These are phyloP conservation scores for Holtermannia corniformis DNA, from an alignment of 768 basidiomycete genomes.

Conservation along the genomic window DNA sequence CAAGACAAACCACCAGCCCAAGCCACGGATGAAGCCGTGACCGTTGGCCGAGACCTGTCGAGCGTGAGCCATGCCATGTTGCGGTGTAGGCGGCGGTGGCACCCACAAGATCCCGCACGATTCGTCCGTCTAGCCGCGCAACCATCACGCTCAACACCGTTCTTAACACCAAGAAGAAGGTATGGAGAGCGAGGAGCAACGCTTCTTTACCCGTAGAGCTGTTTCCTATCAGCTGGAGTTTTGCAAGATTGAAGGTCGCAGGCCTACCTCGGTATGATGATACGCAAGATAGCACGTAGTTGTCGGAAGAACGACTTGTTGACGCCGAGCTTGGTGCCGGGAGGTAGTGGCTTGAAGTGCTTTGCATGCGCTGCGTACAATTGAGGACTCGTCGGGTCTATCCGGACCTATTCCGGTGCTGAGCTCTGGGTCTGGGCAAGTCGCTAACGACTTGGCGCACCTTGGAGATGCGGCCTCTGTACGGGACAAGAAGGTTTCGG, in stretches of 20 bases:
- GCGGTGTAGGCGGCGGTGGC: neutral
- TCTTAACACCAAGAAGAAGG: conserved; percentile 70
- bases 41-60: conserved; percentile 67
- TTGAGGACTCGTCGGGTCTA: conserved; percentile 48
- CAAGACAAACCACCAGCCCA: conserved; percentile 79
- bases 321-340: conserved; percentile 50
- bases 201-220: conserved; percentile 52
- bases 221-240: neutral
- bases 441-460: conserved; percentile 35
- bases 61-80: neutral
- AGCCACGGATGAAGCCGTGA: conserved; percentile 66
- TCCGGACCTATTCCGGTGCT: conserved; percentile 41
- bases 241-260: neutral
- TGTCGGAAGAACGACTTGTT: conserved; percentile 62
- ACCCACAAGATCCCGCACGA: conserved; percentile 73
- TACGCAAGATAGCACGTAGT: conserved; percentile 62
- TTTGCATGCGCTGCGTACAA: conserved; percentile 50
- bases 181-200: conserved; percentile 64
- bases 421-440: neutral
- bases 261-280: conserved; percentile 56
- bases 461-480: conserved; percentile 55
- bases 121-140: conserved; percentile 75
- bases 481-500: conserved; percentile 59
- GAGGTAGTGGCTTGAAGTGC: conserved; percentile 55
- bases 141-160: conserved; percentile 82